These are phyloP conservation scores for Fusarium sp. DNA, from an alignment of 2,329 filamentous ascomycete genomes.

Conservation along the genomic window DNA sequence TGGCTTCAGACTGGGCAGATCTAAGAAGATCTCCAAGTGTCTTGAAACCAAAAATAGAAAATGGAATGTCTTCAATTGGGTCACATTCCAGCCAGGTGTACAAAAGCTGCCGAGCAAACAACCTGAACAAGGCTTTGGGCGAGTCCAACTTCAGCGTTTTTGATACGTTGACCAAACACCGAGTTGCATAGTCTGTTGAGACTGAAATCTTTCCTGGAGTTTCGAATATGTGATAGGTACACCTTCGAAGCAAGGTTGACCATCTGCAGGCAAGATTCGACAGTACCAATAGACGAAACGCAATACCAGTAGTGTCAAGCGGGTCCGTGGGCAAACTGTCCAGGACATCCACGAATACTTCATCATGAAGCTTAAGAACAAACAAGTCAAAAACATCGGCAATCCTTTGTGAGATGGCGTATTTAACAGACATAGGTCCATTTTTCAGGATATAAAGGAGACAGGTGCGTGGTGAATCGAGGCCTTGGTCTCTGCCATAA, in stretches of 20 bases:
- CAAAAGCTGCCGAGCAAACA: conserved; percentile 90
- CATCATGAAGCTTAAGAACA: conserved; percentile 84
- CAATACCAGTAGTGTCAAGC: conserved; percentile 82
- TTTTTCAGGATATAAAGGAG: conserved; percentile 78
- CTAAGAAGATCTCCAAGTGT: conserved; percentile 75
- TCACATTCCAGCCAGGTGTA: conserved; percentile 87
- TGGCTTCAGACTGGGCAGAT: conserved; percentile 80
- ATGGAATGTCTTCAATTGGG: conserved; percentile 79
- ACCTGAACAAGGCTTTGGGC: conserved; percentile 77
- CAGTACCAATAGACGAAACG: conserved; percentile 81
- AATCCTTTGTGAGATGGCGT: conserved; percentile 75
- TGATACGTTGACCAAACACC: conserved; percentile 77
- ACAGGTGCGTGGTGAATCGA: conserved; percentile 73
- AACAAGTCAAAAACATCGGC: conserved; percentile 83
- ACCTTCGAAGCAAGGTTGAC: conserved; percentile 86
- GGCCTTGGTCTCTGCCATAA: conserved; percentile 70
- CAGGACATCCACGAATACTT: conserved; percentile 87
- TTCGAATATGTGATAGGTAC: conserved; percentile 95
- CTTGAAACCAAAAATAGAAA: conserved; percentile 82
- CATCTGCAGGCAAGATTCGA: conserved; percentile 82
- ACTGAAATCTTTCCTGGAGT: conserved; percentile 78
- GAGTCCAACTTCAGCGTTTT: conserved; percentile 71
- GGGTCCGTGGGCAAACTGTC: conserved; percentile 79
- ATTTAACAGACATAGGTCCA: conserved; percentile 78
- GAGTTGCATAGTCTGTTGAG: conserved; percentile 76